Percentiles rank a stretch among this genome's conserved stretches.
These are phyloP conservation scores for Lecanicillium sp. DNA, from an alignment of 2,329 filamentous ascomycete species.

Conservation along the genomic window DNA sequence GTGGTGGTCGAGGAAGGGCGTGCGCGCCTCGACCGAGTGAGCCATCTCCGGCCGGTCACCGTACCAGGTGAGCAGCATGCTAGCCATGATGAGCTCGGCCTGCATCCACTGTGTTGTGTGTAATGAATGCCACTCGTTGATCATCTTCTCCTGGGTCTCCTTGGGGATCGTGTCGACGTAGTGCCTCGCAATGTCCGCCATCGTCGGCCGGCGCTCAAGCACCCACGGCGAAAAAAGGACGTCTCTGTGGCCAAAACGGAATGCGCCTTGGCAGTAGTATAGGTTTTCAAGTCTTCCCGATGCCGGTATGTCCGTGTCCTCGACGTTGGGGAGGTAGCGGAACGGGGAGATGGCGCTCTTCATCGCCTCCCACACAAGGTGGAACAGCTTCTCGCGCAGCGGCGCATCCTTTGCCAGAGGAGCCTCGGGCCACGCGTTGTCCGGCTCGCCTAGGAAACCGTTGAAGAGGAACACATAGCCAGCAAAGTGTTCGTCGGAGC, in stretches of 20 bases:
- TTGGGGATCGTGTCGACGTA: constrained; percentile 13
- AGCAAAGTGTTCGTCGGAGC: constrained; percentile 48
- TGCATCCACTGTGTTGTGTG: constrained; percentile 25
- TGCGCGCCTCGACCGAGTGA: constrained; percentile 29
- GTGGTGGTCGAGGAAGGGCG: constrained; percentile 31
- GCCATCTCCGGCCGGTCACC: constrained; percentile 33
- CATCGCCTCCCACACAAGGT: background rate
- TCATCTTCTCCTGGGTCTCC: constrained; percentile 19
- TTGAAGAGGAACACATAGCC: constrained; percentile 43
- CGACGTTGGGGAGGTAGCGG: background rate
- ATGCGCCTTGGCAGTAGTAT: background rate
- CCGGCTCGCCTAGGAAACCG: constrained; percentile 44
- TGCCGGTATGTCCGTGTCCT: background rate
- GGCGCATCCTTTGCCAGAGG: constrained; percentile 11
- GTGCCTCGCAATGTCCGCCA: background rate
- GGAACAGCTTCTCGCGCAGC: background rate
- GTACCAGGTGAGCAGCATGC: constrained; percentile 25
- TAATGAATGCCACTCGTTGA: constrained; percentile 24
- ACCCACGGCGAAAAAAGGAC: background rate
- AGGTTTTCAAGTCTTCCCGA: background rate
- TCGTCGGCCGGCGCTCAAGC: background rate
- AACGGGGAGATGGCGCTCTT: too few relatives aligned
- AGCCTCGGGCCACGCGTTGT: constrained; percentile 30
- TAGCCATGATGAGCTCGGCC: constrained; percentile 20
- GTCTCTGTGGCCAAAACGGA: background rate